Percentiles rank a stretch among this genome's conserved stretches.
phyloP scores from a whole-genome alignment of 495 filamentous ascomycete species.

The Trichodelitschia bisporula region DNA sequence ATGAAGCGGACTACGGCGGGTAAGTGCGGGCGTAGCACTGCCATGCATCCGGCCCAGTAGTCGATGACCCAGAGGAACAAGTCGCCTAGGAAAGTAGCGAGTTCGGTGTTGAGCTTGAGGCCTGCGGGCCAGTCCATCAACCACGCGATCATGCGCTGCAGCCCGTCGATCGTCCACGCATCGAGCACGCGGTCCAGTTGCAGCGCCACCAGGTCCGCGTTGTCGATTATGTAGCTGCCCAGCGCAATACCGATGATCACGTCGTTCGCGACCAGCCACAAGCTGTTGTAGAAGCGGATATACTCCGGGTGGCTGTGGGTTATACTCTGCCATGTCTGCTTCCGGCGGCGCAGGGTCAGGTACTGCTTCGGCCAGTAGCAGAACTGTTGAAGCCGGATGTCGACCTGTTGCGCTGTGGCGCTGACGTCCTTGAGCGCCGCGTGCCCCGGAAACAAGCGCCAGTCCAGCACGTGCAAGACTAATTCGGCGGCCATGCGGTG shows the following conservation, averaged over 20 bases:
- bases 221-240: constrained; percentile 92
- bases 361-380: constrained; percentile 99
- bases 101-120: constrained; percentile 85
- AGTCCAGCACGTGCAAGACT: constrained; percentile 61
- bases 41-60: constrained; percentile 73
- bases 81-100: constrained; percentile 80
- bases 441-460: constrained; percentile 51
- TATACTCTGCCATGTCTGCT: constrained; percentile 85
- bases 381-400: constrained; percentile 93
- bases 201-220: constrained; percentile 59
- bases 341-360: constrained; percentile 62
- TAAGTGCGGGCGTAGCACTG: constrained; percentile 47
- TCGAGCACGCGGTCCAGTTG: constrained; percentile 57
- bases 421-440: constrained; percentile 87
- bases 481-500: constrained; percentile 64
- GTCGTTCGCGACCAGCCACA: constrained; percentile 98
- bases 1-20: constrained; percentile 81
- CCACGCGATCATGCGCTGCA: constrained; percentile 81
- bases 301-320: constrained; percentile 93
- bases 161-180: constrained; percentile 67
- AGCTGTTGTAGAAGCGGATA: constrained; percentile 95
- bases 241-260: constrained; percentile 95
- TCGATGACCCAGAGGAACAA: constrained; percentile 96
- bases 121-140: constrained; percentile 97
- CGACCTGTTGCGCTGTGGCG: constrained; percentile 92